Conservation (phyloP, 2,329 filamentous ascomycete species). For the Hypoxylon sp. region DNA sequence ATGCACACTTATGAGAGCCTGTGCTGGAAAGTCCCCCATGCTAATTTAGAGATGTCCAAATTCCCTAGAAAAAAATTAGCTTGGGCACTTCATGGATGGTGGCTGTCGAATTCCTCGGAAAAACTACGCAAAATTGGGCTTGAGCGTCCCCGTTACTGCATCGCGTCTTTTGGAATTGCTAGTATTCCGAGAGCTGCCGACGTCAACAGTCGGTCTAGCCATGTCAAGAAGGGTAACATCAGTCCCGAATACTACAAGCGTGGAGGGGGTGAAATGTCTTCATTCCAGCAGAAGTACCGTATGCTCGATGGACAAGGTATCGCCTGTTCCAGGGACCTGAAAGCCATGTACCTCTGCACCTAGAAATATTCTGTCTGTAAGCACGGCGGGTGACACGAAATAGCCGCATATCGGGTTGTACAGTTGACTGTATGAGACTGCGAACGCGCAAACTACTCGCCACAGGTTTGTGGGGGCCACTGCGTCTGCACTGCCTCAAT, state of each 20-base stretch:
- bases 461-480: slow-evolving; percentile 32
- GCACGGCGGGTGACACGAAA: slow-evolving; percentile 29
- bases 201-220: slow-evolving; percentile 14
- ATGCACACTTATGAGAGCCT: neutral
- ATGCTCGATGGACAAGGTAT: slow-evolving; percentile 25
- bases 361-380: slow-evolving; percentile 19
- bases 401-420: slow-evolving; percentile 40
- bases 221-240: slow-evolving; percentile 13
- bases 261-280: slow-evolving; percentile 14
- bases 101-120: neutral
- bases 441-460: slow-evolving; percentile 47
- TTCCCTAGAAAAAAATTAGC: neutral
- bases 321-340: slow-evolving; percentile 32
- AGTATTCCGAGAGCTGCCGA: slow-evolving; percentile 15
- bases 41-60: slow-evolving; percentile 3
- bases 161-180: slow-evolving; percentile 16
- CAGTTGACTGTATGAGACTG: slow-evolving; percentile 12
- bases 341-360: slow-evolving; percentile 32
- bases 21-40: slow-evolving; percentile 1
- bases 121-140: slow-evolving; percentile 9
- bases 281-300: slow-evolving; percentile 29
- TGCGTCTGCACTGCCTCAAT: slow-evolving; percentile 41
- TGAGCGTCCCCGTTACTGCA: slow-evolving; percentile 24
- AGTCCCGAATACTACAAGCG: slow-evolving; percentile 15
- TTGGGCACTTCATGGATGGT: neutral